These are phyloP conservation scores for Myxozyma monticola DNA, from an alignment of 805 yeast species.

Conservation along the genomic window DNA sequence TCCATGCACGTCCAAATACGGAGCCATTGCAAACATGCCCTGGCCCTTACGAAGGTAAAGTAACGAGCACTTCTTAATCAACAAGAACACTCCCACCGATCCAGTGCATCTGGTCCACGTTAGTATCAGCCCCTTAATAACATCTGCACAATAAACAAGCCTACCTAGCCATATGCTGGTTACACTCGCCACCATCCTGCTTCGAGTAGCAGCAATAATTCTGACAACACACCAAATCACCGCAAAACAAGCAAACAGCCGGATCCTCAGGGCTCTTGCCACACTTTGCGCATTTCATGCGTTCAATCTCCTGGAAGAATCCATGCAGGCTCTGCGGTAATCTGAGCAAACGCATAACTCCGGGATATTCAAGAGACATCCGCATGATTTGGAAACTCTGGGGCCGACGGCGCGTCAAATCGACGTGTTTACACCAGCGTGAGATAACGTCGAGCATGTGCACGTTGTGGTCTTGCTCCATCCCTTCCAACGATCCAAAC, in stretches of 20 bases:
- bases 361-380: constrained; percentile 52
- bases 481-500: neutral
- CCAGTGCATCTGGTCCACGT: constrained; percentile 48
- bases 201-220: constrained; percentile 45
- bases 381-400: constrained; percentile 2
- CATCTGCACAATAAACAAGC: constrained; percentile 24
- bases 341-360: constrained; percentile 56
- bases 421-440: constrained; percentile 27
- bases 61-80: constrained; percentile 68
- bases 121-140: neutral
- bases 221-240: constrained; percentile 66
- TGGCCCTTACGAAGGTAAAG: constrained; percentile 67
- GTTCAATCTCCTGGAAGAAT: constrained; percentile 57
- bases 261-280: constrained; percentile 54
- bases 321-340: constrained; percentile 68
- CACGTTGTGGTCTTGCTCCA: constrained; percentile 4
- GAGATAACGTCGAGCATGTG: constrained; percentile 13
- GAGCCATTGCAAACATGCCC: constrained; percentile 83
- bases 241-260: constrained; percentile 85
- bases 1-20: constrained; percentile 83
- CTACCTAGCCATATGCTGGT: constrained; percentile 58
- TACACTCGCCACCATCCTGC: constrained; percentile 68
- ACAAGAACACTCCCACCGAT: constrained; percentile 67
- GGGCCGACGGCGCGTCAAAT: constrained; percentile 21
- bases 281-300: constrained; percentile 40